These are phyloP conservation scores for Lagenaria siceraria DNA, from an alignment of 306 rosid genomes.

Conservation along the genomic window DNA sequence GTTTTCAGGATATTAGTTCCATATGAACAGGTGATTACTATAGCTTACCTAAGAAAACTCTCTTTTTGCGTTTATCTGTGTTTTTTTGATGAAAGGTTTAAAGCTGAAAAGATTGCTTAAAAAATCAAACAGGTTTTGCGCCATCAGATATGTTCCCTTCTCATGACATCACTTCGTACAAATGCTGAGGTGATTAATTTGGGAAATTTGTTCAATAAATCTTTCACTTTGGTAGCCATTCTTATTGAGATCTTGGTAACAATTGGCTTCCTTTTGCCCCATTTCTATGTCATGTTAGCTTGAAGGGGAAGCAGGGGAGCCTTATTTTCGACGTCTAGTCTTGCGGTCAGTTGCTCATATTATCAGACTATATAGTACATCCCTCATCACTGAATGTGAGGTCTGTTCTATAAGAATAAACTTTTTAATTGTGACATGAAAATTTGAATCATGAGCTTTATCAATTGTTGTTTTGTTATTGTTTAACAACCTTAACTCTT, in stretches of 20 bases:
- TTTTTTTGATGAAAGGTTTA: slow-evolving; percentile 7
- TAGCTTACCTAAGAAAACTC: slow-evolving; percentile 4
- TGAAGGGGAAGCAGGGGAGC: slow-evolving; percentile 97
- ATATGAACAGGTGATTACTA: slow-evolving; percentile 68
- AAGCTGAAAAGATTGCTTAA: slow-evolving; percentile 13
- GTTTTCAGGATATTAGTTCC: slow-evolving; percentile 69
- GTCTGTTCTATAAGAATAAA: slow-evolving; percentile 29
- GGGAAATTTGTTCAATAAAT: slow-evolving; percentile 9
- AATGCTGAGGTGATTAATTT: slow-evolving; percentile 65
- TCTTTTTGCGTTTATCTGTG: slow-evolving; percentile 11
- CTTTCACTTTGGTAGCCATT: slow-evolving; percentile 1
- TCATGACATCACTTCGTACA: slow-evolving; percentile 92
- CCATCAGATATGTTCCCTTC: slow-evolving; percentile 73
- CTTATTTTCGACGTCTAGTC: slow-evolving; percentile 83
- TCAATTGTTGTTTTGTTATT: background rate
- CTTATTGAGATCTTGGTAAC: slow-evolving; percentile 14
- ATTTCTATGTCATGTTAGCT: slow-evolving; percentile 32
- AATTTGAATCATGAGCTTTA: background rate
- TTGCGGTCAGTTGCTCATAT: slow-evolving; percentile 98
- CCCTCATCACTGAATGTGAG: slow-evolving; percentile 93
- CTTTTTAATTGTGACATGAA: background rate
- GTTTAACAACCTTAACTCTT: background rate
- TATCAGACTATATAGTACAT: slow-evolving; percentile 88
- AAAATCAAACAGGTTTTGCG: slow-evolving; percentile 57
- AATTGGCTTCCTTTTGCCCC: slow-evolving; percentile 12